phyloP scores from a whole-genome alignment of 768 basidiomycete genomes.

The Pleurotus tuoliensis region DNA sequence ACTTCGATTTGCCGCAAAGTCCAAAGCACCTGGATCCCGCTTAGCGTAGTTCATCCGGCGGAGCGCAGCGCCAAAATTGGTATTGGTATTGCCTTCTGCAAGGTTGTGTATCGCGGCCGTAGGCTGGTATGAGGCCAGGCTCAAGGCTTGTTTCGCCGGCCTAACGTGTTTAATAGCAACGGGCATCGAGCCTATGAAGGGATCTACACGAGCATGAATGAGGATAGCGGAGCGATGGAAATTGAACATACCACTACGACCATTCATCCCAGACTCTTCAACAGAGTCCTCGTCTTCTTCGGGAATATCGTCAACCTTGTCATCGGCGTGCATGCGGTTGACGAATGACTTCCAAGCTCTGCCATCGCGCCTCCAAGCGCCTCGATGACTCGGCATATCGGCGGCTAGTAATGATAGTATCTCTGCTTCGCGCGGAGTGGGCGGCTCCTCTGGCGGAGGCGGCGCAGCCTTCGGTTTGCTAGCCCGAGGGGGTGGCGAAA shows the following conservation, averaged over 20 bases:
- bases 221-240: not conserved
- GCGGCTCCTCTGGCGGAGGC: not conserved
- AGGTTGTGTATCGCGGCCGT: slow-evolving; percentile 36
- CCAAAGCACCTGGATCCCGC: slow-evolving; percentile 70
- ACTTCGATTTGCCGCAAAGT: slow-evolving; percentile 49
- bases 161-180: slow-evolving; percentile 48
- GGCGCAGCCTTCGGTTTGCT: slow-evolving; percentile 6
- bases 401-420: slow-evolving; percentile 65
- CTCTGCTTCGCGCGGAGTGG: slow-evolving; percentile 38
- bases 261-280: no score
- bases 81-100: slow-evolving; percentile 25
- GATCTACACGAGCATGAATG: not conserved
- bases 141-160: slow-evolving; percentile 34
- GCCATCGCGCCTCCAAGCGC: slow-evolving; percentile 63
- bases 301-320: slow-evolving; percentile 21
- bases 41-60: slow-evolving; percentile 65
- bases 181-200: slow-evolving; percentile 51
- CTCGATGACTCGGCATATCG: slow-evolving; percentile 64
- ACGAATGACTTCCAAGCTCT: slow-evolving; percentile 64
- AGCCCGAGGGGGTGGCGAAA: slow-evolving; percentile 25
- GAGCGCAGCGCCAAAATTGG: slow-evolving; percentile 29
- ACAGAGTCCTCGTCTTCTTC: slow-evolving; percentile 25
- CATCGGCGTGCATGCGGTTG: slow-evolving; percentile 24
- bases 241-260: no score
- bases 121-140: slow-evolving; percentile 56